phyloP scores from a whole-genome alignment of 164 flowering plant species.

The Chimonanthus salicifolius region DNA sequence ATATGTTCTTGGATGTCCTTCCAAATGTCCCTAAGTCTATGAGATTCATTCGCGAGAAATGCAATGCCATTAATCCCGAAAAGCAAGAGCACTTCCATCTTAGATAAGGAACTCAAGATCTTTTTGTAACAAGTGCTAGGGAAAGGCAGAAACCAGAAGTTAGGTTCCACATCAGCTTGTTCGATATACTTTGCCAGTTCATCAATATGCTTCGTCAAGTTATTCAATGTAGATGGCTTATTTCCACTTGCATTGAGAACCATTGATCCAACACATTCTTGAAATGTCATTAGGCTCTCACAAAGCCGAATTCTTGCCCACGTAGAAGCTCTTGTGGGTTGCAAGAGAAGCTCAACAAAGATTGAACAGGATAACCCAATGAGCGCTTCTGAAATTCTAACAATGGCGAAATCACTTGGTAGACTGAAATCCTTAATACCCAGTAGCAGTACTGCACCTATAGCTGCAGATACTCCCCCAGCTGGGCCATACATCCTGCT shows the following conservation, averaged over 20 bases:
- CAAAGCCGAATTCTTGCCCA: conserved; percentile 54
- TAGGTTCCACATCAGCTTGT: conserved; percentile 78
- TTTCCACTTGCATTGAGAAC: neutral
- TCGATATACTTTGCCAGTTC: conserved; percentile 45
- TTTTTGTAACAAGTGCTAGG: conserved; percentile 44
- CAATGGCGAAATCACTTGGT: conserved; percentile 75
- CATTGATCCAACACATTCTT: conserved; percentile 25
- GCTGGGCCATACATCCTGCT: conserved; percentile 82
- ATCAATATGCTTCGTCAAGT: conserved; percentile 26
- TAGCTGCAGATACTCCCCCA: conserved; percentile 67
- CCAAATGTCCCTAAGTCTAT: conserved; percentile 15
- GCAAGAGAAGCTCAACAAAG: conserved; percentile 56
- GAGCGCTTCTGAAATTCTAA: conserved; percentile 65
- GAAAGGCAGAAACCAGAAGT: conserved; percentile 81
- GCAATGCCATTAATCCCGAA: conserved; percentile 35
- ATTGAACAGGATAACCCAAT: conserved; percentile 65
- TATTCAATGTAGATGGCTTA: conserved; percentile 11
- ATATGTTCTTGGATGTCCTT: conserved; percentile 25
- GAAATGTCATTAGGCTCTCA: conserved; percentile 26
- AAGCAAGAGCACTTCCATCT: conserved; percentile 47
- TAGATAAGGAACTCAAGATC: conserved; percentile 43
- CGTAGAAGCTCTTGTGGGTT: conserved; percentile 68
- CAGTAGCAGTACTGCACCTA: conserved; percentile 68
- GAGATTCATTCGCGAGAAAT: conserved; percentile 29
- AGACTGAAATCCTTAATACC: conserved; percentile 65